phyloP scores from a whole-genome alignment of 176 grass and related monocot species.

The Triticum urartu region DNA sequence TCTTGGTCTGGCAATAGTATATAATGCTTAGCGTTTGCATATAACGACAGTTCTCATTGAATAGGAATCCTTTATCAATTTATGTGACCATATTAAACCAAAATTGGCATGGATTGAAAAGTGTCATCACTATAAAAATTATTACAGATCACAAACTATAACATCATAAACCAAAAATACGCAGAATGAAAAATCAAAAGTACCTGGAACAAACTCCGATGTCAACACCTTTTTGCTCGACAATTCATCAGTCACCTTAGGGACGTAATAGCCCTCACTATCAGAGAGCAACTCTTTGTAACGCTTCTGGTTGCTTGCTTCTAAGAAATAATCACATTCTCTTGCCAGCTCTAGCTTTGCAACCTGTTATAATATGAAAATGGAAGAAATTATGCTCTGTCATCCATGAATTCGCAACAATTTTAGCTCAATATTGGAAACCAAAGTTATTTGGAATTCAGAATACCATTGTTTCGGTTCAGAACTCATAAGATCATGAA shows the following conservation, averaged over 20 bases:
- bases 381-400: constrained; percentile 9
- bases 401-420: not conserved
- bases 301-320: constrained; percentile 84
- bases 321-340: constrained; percentile 94
- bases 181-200: constrained; percentile 20
- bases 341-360: constrained; percentile 87
- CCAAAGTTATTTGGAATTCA: not conserved
- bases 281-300: constrained; percentile 74
- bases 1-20: not conserved
- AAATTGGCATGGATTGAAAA: not conserved
- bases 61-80: not conserved
- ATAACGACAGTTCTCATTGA: not conserved
- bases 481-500: not conserved
- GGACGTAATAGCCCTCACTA: constrained; percentile 73
- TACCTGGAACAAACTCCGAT: constrained; percentile 85
- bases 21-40: not conserved
- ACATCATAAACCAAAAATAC: not conserved
- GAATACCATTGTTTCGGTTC: not conserved
- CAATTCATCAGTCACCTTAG: constrained; percentile 68
- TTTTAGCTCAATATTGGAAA: not conserved
- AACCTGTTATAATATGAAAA: constrained; percentile 54
- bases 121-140: not conserved
- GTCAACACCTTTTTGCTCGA: constrained; percentile 84
- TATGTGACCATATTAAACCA: not conserved
- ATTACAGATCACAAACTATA: not conserved